These are phyloP conservation scores for Penicillium arizonense DNA, from an alignment of 495 filamentous ascomycete species.

Conservation along the genomic window DNA sequence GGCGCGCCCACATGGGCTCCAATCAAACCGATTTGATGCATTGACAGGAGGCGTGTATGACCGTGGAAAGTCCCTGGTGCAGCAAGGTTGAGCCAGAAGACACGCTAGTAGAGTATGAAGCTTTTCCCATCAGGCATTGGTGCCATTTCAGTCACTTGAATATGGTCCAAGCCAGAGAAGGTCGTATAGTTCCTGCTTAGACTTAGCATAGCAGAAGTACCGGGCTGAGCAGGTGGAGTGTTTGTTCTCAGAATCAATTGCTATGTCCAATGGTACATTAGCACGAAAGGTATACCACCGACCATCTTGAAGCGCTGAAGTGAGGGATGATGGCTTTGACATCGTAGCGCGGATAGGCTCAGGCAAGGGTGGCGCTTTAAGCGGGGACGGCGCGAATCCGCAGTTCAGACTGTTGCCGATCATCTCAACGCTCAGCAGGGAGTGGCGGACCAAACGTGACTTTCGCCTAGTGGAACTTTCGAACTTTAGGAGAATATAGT, in stretches of 20 bases:
- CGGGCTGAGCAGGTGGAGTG: too few species aligned
- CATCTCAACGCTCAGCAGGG: not conserved
- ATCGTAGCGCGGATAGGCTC: not conserved
- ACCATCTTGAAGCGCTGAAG: not conserved
- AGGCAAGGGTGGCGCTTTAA: conserved; percentile 17
- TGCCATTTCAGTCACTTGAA: too few species aligned
- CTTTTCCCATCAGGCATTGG: too few species aligned
- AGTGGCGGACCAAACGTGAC: not conserved
- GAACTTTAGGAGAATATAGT: not conserved
- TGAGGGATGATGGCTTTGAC: conserved; percentile 18
- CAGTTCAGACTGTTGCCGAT: not conserved
- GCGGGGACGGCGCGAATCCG: conserved; percentile 2
- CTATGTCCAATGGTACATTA: too few species aligned
- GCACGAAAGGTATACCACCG: too few species aligned
- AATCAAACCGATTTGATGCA: conserved; percentile 8
- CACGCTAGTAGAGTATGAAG: too few species aligned
- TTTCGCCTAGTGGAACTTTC: not conserved
- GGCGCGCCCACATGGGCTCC: conserved; percentile 11
- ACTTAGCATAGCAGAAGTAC: too few species aligned
- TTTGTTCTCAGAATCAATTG: too few species aligned
- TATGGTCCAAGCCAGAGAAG: too few species aligned
- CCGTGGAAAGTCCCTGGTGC: not conserved
- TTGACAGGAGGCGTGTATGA: not conserved
- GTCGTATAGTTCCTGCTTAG: too few species aligned
- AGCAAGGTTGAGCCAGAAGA: conserved; percentile 5